Percentiles rank a stretch among this genome's conserved stretches.
Conservation (phyloP, 495 filamentous ascomycete species). For the Saxispiralis lemnorum region DNA sequence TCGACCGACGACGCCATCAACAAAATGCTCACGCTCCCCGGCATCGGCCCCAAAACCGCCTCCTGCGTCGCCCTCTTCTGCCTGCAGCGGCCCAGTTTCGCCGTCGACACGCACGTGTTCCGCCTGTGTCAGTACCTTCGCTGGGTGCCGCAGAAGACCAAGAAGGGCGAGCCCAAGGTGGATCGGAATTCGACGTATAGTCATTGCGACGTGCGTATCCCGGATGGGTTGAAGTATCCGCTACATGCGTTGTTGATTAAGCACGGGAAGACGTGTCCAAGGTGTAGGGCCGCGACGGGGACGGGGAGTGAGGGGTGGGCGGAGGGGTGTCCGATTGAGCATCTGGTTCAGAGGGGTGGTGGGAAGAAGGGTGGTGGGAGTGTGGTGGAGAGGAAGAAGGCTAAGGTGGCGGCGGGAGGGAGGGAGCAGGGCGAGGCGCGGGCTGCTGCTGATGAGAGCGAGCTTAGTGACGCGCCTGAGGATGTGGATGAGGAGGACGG, state of each 20-base stretch:
- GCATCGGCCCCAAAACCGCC: constrained; percentile 83
- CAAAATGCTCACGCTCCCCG: constrained; percentile 57
- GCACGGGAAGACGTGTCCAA: constrained; percentile 65
- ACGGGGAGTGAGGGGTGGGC: constrained; percentile 24
- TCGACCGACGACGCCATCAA: constrained; percentile 51
- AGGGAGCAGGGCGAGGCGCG: constrained; percentile 11
- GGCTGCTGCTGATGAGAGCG: constrained; percentile 12
- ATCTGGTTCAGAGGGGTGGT: constrained; percentile 25
- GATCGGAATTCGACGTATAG: constrained; percentile 54
- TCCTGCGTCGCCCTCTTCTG: constrained; percentile 48
- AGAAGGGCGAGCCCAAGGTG: constrained; percentile 32
- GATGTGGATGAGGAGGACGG: constrained; percentile 7
- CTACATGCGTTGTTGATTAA: constrained; percentile 75
- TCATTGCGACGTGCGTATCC: constrained; percentile 67
- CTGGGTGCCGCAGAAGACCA: constrained; percentile 44
- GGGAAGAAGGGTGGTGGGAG: constrained; percentile 19
- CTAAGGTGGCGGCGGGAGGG: constrained; percentile 6
- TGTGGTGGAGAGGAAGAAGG: constrained; percentile 15
- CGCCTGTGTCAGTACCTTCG: constrained; percentile 68
- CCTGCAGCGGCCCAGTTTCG: constrained; percentile 30
- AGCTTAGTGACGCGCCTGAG: constrained; percentile 16
- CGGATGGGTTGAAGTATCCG: constrained; percentile 72
- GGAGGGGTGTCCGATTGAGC: constrained; percentile 28
- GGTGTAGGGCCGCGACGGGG: constrained; percentile 45
- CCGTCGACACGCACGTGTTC: constrained; percentile 31